Evolutionary conservation across 352 stramenopile species (phyloP), one percentile per base, ranked within the genome.

Genomic region (Globisporangium cystogenes): DNA sequence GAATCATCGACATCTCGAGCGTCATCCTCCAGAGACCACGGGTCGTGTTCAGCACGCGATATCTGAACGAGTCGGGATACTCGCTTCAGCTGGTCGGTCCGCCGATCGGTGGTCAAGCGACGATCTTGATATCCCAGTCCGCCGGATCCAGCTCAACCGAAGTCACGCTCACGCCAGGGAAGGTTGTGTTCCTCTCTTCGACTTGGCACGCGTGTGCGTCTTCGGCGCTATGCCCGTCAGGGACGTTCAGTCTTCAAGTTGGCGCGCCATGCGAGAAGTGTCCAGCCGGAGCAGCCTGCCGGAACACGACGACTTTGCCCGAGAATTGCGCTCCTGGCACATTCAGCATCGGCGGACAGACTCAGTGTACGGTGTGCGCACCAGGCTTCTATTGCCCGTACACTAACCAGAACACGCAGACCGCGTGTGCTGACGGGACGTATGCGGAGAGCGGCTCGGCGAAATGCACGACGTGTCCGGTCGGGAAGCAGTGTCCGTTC

Each of bases 301-400:
- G 42, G 11, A 48, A 72, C 36, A n/a, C 68, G 33, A 57, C 62
- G 42, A 21, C 48, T 15, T 8, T 58, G 7, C 76, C 76, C 11
- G 64, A 68, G 16, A 51, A 69, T 20, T 87, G 76, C 65, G 21
- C 62, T 11, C 65, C 74, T 21, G 76, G 76, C 20, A 78, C 51
- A 3, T 87, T 86, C 52, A 87, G 74, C 18, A 61, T 59, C 24
- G 59, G 62, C 33, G 60, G 62, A 0, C 77, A 91, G 60, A 23
- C 41, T 7, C 56, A 70, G 15, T 94, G 83, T 49, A 79, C 77
- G 0, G 48, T 51, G 3, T 94, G 84, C 40, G 46, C 68, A 7
- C 65, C 76, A 45, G 84, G 86, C 0, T 68, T 73, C 50, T 78
- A 72, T 45, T 95, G 85, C 50, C 67, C 70, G 26, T 65, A 79